phyloP scores from a whole-genome alignment of 768 basidiomycete genomes.

The Pleurotus eryngii region DNA sequence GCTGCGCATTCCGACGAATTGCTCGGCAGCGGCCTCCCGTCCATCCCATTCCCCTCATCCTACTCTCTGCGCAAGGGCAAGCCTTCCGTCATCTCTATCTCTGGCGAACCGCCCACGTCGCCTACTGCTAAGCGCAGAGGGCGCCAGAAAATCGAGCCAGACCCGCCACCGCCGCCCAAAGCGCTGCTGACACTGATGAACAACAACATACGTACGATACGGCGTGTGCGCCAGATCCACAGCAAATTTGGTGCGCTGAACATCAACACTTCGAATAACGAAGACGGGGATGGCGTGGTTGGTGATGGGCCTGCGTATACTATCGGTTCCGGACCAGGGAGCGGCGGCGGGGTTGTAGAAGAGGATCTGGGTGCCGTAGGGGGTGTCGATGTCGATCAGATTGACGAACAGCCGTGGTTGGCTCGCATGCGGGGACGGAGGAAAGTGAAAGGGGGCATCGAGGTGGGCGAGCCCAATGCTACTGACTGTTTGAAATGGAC shows the following conservation, averaged over 20 bases:
- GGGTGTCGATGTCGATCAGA: slow-evolving; percentile 30
- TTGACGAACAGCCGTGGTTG: slow-evolving; percentile 65
- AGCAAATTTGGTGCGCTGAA: slow-evolving; percentile 63
- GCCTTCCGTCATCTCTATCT: slow-evolving; percentile 9
- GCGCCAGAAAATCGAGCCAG: slow-evolving; percentile 29
- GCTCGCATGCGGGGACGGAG: slow-evolving; percentile 24
- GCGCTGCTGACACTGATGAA: slow-evolving; percentile 72
- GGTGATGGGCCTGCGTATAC: slow-evolving; percentile 33
- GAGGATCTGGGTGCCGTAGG: slow-evolving; percentile 17
- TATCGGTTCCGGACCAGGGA: slow-evolving; percentile 14
- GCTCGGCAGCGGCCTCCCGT: slow-evolving; percentile 62
- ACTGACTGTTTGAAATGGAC: slow-evolving; percentile 69
- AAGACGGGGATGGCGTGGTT: slow-evolving; percentile 33
- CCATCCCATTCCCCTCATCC: slow-evolving; percentile 41
- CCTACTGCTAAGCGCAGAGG: slow-evolving; percentile 22
- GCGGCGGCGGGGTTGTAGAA: slow-evolving; percentile 12
- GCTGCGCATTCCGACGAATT: slow-evolving; percentile 61
- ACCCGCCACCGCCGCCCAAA: slow-evolving; percentile 22
- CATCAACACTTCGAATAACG: slow-evolving; percentile 26
- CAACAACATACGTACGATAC: slow-evolving; percentile 71
- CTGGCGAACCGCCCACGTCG: slow-evolving; percentile 6
- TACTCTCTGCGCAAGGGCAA: slow-evolving; percentile 16
- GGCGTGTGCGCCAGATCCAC: slow-evolving; percentile 70
- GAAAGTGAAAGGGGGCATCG: slow-evolving; percentile 33
- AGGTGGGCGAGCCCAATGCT: slow-evolving; percentile 60